phyloP scores from a whole-genome alignment of 2,329 filamentous ascomycete genomes.

The Sporothrix sp. region DNA sequence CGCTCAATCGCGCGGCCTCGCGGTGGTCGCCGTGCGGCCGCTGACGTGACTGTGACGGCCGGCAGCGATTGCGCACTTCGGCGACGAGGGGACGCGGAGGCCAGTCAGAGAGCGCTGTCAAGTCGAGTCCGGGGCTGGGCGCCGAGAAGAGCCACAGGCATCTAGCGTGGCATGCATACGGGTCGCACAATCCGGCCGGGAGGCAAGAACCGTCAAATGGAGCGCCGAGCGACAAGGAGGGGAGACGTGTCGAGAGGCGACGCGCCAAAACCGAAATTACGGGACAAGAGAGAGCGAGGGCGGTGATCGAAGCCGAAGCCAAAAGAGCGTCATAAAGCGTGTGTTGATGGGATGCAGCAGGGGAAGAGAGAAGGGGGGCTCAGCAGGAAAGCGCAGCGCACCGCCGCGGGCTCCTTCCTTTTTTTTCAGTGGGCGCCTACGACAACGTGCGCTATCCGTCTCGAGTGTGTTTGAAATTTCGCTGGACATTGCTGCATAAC shows the following conservation, averaged over 20 bases:
- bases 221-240: not conserved
- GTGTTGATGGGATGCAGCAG: no score
- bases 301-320: not conserved
- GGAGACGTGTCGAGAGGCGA: not conserved
- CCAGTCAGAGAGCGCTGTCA: not conserved
- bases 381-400: not conserved
- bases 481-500: not conserved
- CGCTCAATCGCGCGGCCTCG: no score
- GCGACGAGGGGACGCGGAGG: not conserved
- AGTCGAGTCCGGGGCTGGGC: conserved; percentile 10
- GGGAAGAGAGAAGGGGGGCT: not conserved
- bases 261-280: not conserved
- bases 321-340: no score
- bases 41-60: not conserved
- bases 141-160: conserved; percentile 8
- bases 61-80: conserved; percentile 2
- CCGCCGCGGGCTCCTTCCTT: not conserved
- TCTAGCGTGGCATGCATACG: conserved; percentile 2
- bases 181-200: not conserved
- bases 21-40: no score
- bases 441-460: conserved; percentile 4
- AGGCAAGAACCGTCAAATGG: not conserved
- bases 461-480: conserved; percentile 10
- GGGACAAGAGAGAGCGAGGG: not conserved
- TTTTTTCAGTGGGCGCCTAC: not conserved